These are phyloP conservation scores for Iris macrosiphon DNA, from an alignment of 106 monocot genomes.

Conservation along the genomic window DNA sequence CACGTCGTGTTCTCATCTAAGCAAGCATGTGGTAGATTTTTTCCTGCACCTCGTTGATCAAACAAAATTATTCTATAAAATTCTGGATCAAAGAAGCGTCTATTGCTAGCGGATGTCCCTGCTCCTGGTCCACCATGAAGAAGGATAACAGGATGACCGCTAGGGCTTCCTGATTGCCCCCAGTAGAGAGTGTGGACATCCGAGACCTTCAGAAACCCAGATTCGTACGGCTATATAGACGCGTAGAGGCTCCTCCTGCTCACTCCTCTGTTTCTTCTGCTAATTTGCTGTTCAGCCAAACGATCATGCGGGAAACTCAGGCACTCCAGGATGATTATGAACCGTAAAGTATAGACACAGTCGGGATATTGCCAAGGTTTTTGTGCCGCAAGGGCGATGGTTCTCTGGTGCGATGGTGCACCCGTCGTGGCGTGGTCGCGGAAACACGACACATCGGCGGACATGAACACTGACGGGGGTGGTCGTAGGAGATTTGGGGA, in stretches of 20 bases:
- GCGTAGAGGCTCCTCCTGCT: slow-evolving; percentile 60
- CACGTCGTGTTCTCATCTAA: slow-evolving; percentile 82
- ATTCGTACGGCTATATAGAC: slow-evolving; percentile 58
- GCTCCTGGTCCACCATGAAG: slow-evolving; percentile 98
- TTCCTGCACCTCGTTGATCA: slow-evolving; percentile 88
- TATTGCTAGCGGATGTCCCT: slow-evolving; percentile 77
- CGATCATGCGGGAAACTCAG: too few species aligned
- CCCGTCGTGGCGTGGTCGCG: too few species aligned
- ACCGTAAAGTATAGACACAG: too few species aligned
- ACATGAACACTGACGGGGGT: too few species aligned
- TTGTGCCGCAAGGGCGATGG: too few species aligned
- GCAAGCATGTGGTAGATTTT: slow-evolving; percentile 77
- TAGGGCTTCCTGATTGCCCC: slow-evolving; percentile 96
- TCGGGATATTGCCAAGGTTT: too few species aligned
- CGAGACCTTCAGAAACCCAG: slow-evolving; percentile 83
- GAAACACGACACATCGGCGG: too few species aligned
- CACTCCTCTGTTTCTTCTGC: too few species aligned
- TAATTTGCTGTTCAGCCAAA: too few species aligned
- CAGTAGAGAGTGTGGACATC: slow-evolving; percentile 73
- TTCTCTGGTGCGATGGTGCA: too few species aligned
- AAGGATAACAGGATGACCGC: slow-evolving; percentile 89
- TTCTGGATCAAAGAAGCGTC: slow-evolving; percentile 87
- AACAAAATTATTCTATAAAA: slow-evolving; percentile 95
- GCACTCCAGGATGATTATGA: too few species aligned
- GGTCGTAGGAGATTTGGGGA: too few species aligned